These are phyloP conservation scores for Hemileccinum impolitum DNA, from an alignment of 768 basidiomycete species.

Conservation along the genomic window DNA sequence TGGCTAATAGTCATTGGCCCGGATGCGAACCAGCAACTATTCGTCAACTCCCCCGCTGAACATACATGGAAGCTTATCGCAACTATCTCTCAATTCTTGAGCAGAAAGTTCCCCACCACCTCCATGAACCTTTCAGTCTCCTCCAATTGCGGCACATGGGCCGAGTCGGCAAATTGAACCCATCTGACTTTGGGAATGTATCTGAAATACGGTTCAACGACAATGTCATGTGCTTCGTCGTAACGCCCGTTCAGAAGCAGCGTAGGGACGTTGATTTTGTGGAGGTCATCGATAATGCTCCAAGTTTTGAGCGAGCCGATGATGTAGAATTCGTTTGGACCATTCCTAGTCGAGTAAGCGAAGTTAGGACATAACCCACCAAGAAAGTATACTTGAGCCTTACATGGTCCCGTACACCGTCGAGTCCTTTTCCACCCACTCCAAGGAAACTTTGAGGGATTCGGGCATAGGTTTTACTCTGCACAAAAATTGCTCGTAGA, in stretches of 20 bases:
- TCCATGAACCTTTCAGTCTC: constrained; percentile 36
- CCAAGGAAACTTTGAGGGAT: constrained; percentile 33
- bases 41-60: background rate
- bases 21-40: background rate
- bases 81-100: constrained; percentile 4
- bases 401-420: constrained; percentile 50
- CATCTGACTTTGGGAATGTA: constrained; percentile 34
- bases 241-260: constrained; percentile 36
- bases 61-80: background rate
- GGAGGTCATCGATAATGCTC: constrained; percentile 32
- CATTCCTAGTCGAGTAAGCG: constrained; percentile 28
- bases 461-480: constrained; percentile 44
- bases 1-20: background rate
- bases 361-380: background rate
- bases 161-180: constrained; percentile 36
- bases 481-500: constrained; percentile 43
- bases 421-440: constrained; percentile 38
- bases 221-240: constrained; percentile 34
- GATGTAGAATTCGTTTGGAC: constrained; percentile 39
- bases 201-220: constrained; percentile 33
- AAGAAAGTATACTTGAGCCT: constrained; percentile 6
- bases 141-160: constrained; percentile 36
- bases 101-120: constrained; percentile 31
- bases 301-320: constrained; percentile 33
- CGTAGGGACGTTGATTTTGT: constrained; percentile 33